Evolutionary conservation across 2,329 filamentous ascomycete species (phyloP).

Genomic region (Ophiognomonia clavigignenti-juglandacearum): DNA sequence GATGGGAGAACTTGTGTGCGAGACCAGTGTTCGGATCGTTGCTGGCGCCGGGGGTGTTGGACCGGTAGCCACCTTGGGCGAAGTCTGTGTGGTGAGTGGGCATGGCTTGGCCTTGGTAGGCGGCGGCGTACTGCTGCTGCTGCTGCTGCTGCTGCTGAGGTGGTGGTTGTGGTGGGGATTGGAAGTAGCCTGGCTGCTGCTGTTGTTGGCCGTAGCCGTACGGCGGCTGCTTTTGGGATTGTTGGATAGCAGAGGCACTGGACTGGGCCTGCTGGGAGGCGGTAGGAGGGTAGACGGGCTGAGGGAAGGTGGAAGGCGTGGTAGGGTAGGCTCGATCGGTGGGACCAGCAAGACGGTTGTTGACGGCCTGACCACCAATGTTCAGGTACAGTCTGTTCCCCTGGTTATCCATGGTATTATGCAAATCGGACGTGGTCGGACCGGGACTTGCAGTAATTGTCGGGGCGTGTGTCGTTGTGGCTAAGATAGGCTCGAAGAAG

Average conservation of each 20-base stretch:
- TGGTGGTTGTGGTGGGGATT: conserved; percentile 37
- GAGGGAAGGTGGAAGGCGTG: conserved; percentile 92
- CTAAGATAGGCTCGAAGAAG: neutral
- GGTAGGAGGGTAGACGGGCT: conserved; percentile 63
- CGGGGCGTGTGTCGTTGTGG: conserved; percentile 6
- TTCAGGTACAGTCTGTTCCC: conserved; percentile 64
- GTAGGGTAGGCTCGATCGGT: conserved; percentile 73
- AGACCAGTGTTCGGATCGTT: conserved; percentile 87
- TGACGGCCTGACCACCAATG: conserved; percentile 61
- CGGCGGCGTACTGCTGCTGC: conserved; percentile 24
- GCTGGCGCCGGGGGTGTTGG: conserved; percentile 52
- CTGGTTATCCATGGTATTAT: conserved; percentile 45
- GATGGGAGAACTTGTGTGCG: conserved; percentile 93
- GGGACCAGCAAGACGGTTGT: conserved; percentile 55
- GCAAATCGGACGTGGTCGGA: conserved; percentile 13
- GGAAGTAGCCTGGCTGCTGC: too few species aligned
- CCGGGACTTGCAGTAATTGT: conserved; percentile 10
- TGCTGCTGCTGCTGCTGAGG: conserved; percentile 45
- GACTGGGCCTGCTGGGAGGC: conserved; percentile 30
- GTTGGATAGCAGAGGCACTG: conserved; percentile 43
- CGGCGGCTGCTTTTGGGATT: conserved; percentile 41
- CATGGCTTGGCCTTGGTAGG: conserved; percentile 37
- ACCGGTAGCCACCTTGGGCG: conserved; percentile 32
- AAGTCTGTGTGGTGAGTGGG: conserved; percentile 38
- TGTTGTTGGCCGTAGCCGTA: conserved; percentile 36